phyloP scores from a whole-genome alignment of 1,139 yeast species.

The Eremothecium gossypii region DNA sequence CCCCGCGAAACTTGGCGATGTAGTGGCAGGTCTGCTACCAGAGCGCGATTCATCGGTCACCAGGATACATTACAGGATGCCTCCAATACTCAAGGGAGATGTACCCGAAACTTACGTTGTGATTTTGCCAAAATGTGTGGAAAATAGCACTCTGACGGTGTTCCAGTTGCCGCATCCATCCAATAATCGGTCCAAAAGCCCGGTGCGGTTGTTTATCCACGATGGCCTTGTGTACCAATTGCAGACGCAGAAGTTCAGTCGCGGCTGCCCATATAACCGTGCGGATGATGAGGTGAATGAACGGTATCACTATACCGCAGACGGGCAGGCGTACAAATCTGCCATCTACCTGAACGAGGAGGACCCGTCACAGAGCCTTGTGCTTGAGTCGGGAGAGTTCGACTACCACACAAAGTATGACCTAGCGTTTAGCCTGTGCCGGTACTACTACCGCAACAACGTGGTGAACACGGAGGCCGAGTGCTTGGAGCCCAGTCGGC shows the following conservation, averaged over 20 bases:
- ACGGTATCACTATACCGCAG: constrained; percentile 26
- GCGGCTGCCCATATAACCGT: constrained; percentile 18
- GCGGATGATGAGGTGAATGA: constrained; percentile 21
- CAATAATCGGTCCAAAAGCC: constrained; percentile 15
- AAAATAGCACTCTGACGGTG: constrained; percentile 3
- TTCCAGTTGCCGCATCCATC: constrained; percentile 24
- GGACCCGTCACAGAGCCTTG: constrained; percentile 23
- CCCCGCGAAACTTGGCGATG: too few species aligned
- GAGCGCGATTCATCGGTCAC: too few species aligned
- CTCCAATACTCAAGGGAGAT: neutral
- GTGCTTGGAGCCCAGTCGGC: constrained; percentile 15
- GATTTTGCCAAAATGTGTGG: constrained; percentile 8
- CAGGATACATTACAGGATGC: neutral
- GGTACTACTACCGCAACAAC: constrained; percentile 31
- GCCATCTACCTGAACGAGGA: constrained; percentile 30
- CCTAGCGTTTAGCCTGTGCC: constrained; percentile 32
- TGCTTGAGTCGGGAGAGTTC: constrained; percentile 31
- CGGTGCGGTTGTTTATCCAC: constrained; percentile 15
- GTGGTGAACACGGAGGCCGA: constrained; percentile 20
- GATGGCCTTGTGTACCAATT: constrained; percentile 23
- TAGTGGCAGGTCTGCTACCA: too few species aligned
- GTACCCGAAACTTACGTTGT: constrained; percentile 2
- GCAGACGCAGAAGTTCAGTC: constrained; percentile 27
- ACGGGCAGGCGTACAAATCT: constrained; percentile 28
- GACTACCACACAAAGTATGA: constrained; percentile 39